Percentiles rank a stretch among this genome's conserved stretches.
Conservation (phyloP, 805 yeast genomes). For the Schizosaccharomyces lindneri region DNA sequence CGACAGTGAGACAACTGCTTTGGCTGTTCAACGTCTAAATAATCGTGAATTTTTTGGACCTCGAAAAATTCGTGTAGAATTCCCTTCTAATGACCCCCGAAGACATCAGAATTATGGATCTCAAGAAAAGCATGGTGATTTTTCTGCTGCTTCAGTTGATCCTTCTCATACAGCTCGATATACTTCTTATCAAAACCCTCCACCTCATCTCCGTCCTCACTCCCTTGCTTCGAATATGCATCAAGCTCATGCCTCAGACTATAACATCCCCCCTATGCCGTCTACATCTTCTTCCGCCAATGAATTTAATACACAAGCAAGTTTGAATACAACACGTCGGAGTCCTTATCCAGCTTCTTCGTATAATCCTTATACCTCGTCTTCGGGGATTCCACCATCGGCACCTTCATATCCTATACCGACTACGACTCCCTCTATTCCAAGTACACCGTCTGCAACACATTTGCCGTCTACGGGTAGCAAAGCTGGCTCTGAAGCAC, state of each 20-base stretch:
- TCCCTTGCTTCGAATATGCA: not conserved
- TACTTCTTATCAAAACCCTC: not conserved
- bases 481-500: not conserved
- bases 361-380: too few relatives aligned
- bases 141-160: too few relatives aligned
- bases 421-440: too few relatives aligned
- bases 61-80: conserved; percentile 49
- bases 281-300: not conserved
- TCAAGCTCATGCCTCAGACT: too few relatives aligned
- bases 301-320: not conserved
- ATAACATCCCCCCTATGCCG: too few relatives aligned
- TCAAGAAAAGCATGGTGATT: not conserved
- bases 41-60: conserved; percentile 44
- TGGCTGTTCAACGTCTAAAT: conserved; percentile 73
- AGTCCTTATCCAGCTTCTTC: too few relatives aligned
- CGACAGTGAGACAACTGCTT: conserved; percentile 59
- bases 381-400: too few relatives aligned
- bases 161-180: too few relatives aligned
- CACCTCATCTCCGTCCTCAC: not conserved
- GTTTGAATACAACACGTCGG: not conserved
- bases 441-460: too few relatives aligned
- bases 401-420: too few relatives aligned
- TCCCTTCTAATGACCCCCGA: conserved; percentile 27
- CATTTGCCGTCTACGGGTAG: too few relatives aligned
- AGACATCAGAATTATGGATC: conserved; percentile 6